These are phyloP conservation scores for Tetrapisispora iriomotensis DNA, from an alignment of 805 yeast species.

Conservation along the genomic window DNA sequence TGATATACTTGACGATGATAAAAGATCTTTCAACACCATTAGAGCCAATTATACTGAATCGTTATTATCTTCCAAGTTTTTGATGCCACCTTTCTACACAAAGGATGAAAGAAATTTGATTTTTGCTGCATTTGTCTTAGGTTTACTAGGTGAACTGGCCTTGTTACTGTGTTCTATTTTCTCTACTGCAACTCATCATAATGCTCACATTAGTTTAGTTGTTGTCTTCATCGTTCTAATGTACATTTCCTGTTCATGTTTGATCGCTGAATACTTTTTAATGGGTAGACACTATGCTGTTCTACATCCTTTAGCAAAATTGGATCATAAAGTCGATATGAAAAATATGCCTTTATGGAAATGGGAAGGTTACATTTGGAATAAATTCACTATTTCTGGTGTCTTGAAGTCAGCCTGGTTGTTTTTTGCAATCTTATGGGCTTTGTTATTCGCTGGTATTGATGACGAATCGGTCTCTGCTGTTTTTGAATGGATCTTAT, in stretches of 20 bases:
- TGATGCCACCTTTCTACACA: conserved; percentile 34
- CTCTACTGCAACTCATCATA: conserved; percentile 47
- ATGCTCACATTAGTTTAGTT: conserved; percentile 56
- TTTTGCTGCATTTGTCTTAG: conserved; percentile 35
- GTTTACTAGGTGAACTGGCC: conserved; percentile 57
- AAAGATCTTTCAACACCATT: conserved; percentile 4
- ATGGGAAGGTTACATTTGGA: conserved; percentile 28
- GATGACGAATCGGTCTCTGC: conserved; percentile 43
- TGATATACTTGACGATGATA: conserved; percentile 3
- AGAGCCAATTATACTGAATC: conserved; percentile 13
- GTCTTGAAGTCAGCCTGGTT: conserved; percentile 56
- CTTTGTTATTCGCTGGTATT: conserved; percentile 49
- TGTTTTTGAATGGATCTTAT: conserved; percentile 70
- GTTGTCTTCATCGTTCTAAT: conserved; percentile 58
- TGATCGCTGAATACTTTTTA: conserved; percentile 36
- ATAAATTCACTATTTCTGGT: conserved; percentile 39
- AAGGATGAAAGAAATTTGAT: conserved; percentile 32
- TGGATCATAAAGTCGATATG: conserved; percentile 6
- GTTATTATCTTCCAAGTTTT: conserved; percentile 15
- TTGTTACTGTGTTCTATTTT: conserved; percentile 65
- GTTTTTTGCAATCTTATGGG: conserved; percentile 50
- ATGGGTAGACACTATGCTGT: conserved; percentile 37
- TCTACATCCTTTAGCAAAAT: conserved; percentile 24
- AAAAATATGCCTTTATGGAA: conserved; percentile 22
- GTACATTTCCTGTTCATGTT: conserved; percentile 41